phyloP scores from a whole-genome alignment of 768 basidiomycete genomes.

The Butyriboletus loyo region DNA sequence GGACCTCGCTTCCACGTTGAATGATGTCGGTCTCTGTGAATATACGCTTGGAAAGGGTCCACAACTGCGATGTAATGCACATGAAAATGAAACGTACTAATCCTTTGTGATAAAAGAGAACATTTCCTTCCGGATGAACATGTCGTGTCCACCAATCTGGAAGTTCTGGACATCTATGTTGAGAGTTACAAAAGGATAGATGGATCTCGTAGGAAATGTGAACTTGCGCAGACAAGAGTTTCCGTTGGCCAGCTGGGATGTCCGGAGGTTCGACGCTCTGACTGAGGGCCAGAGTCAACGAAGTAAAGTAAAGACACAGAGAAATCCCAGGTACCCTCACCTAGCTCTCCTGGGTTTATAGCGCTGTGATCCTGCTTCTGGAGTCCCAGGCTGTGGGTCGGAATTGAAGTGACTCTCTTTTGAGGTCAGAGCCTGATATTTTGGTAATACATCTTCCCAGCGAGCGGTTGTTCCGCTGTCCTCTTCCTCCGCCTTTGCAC shows the following conservation, averaged over 20 bases:
- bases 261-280: neutral
- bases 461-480: neutral
- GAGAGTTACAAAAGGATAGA: neutral
- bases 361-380: neutral
- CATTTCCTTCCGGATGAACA: conserved; percentile 13
- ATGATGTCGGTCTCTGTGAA: conserved; percentile 13
- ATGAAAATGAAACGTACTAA: conserved; percentile 1
- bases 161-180: neutral
- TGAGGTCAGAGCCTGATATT: neutral
- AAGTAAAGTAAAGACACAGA: too few species aligned
- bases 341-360: neutral
- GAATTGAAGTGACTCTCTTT: too few species aligned
- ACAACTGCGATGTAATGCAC: neutral
- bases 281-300: neutral
- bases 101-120: conserved; percentile 11
- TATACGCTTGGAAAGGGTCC: conserved; percentile 10
- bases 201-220: neutral
- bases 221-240: conserved; percentile 6
- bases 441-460: neutral
- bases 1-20: neutral
- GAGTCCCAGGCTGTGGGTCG: neutral
- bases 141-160: conserved; percentile 5
- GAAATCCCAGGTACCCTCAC: neutral
- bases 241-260: conserved; percentile 7
- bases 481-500: neutral